Base-by-base conservation (phyloP, 345 rosid species). In the Sonneratia alba region DNA sequence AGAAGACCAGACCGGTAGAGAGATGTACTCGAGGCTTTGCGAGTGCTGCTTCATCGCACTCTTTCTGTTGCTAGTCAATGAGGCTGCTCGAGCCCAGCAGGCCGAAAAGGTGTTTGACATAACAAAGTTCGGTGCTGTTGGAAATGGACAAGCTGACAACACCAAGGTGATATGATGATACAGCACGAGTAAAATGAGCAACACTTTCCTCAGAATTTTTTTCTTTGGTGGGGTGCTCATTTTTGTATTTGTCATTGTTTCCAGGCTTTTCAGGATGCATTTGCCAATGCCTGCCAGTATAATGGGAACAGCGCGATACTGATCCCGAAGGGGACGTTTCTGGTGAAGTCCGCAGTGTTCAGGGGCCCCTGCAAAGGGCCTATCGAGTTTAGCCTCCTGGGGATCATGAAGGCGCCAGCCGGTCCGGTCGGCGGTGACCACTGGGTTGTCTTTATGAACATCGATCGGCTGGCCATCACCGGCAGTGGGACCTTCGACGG, bases 401-500 rank as follows among this genome's bases (percentile, higher is more conserved):
- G 86, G 18, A 34, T 14, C 24, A 36, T 81, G 3, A 73, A 14
- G 62, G 82, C 84, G 10, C 62, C 40, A 3, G 24, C 48, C 1
- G 75, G 66, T 57, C 9, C n/a, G 12, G 48, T 56, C 24, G 1
- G 55, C 36, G 0, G 13, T 32, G 74, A 73, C 15, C 56, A 75
- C 19, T 82, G 79, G 83, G 65, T 79, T 27, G 0, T 42, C 19
- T 77, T 82, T 57, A 42, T 15, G 27, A 40, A 69, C 21, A 15
- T 76, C 61, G 73, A 79, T 40, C 6, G 42, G 19, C 47, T 81
- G 70, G 16, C 0, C 0, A 42, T 82, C 49, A 18, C 22, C 19
- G 82, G 86, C 16, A 71, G 74, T 11, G 83, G 86, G 0, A 22
- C 73, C 32, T 43, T 78, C 43, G 81, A 83, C 53, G 86, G 83